Evolutionary conservation across 768 basidiomycete genomes (phyloP).

Genomic region (Wakefieldia striispora): DNA sequence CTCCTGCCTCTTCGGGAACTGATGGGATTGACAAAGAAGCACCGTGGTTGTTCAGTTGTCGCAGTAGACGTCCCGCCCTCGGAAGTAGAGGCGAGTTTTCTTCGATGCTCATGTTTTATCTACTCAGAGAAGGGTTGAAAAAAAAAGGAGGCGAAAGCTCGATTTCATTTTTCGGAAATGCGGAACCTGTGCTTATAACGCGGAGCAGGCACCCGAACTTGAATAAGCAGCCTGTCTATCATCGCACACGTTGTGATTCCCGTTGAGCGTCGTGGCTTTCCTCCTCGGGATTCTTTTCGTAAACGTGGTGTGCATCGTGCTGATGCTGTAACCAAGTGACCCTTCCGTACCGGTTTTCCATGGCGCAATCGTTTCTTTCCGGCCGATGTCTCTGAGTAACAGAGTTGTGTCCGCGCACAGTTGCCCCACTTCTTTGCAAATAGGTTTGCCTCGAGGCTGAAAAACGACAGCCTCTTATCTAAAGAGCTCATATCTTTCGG

Average conservation of each 20-base stretch:
- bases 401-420: slow-evolving; percentile 1
- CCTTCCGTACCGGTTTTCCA: neutral
- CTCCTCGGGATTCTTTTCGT: neutral
- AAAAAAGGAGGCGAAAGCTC: neutral
- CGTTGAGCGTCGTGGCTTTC: neutral
- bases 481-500: slow-evolving; percentile 13
- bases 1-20: slow-evolving; percentile 31
- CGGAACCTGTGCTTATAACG: slow-evolving; percentile 16
- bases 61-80: slow-evolving; percentile 1
- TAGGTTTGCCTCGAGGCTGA: slow-evolving; percentile 47
- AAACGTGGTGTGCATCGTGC: slow-evolving; percentile 32
- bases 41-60: slow-evolving; percentile 5
- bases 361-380: slow-evolving; percentile 5
- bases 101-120: slow-evolving; percentile 10
- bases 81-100: slow-evolving; percentile 36
- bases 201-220: neutral
- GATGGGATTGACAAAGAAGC: slow-evolving; percentile 14
- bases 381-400: slow-evolving; percentile 4
- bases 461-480: slow-evolving; percentile 28
- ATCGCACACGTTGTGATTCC: neutral
- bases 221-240: slow-evolving; percentile 8
- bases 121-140: slow-evolving; percentile 15
- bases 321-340: slow-evolving; percentile 15
- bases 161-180: neutral
- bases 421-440: neutral